phyloP scores from a whole-genome alignment of 2,329 filamentous ascomycete species.

The Pseudocercospora cruenta region DNA sequence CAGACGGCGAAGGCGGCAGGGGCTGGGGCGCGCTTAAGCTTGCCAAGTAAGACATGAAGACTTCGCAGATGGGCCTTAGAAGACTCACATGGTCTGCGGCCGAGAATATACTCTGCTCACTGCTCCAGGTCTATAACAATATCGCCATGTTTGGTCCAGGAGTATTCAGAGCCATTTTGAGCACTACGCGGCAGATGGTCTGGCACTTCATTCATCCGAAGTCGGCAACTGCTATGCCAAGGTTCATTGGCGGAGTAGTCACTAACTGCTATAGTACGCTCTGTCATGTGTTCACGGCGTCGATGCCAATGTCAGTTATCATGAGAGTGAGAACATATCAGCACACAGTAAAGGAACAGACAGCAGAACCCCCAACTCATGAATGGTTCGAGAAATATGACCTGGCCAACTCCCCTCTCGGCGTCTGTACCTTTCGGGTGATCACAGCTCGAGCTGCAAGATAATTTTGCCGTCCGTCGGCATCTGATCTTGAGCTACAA shows the following conservation, averaged over 20 bases:
- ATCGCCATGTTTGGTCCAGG: no score
- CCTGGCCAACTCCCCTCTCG: constrained; percentile 2
- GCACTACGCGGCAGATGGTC: neutral
- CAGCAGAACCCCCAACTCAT: no score
- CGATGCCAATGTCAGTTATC: neutral
- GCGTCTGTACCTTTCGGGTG: constrained; percentile 10
- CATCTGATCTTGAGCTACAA: constrained; percentile 7
- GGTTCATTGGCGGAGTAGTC: neutral
- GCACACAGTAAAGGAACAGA: no score
- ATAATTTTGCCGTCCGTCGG: constrained; percentile 18
- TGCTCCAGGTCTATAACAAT: no score
- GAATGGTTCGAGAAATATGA: neutral
- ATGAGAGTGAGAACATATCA: no score
- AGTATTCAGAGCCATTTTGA: neutral
- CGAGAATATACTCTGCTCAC: no score
- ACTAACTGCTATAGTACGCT: neutral
- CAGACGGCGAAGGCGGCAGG: no score
- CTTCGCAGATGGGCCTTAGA: no score
- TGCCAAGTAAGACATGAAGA: no score
- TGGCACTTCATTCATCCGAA: neutral
- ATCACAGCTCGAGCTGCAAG: neutral
- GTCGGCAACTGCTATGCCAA: neutral
- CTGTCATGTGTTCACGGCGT: neutral
- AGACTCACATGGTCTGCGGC: no score
- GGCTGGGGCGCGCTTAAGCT: no score